phyloP scores from a whole-genome alignment of 192 early-diverging fungal species.

The Backusella liffmaniae region DNA sequence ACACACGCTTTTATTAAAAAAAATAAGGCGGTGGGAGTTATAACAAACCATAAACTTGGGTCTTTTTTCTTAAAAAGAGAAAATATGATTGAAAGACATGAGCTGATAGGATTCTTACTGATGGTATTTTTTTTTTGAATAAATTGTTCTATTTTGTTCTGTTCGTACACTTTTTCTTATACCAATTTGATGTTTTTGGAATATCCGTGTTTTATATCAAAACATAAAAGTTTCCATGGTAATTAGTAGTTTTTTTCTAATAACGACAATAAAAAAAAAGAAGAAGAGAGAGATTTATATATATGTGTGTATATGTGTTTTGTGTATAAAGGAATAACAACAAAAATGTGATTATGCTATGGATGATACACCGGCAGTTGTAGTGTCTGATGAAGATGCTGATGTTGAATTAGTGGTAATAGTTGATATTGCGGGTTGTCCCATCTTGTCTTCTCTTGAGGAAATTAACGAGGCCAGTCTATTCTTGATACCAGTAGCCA shows the following conservation, averaged over 20 bases:
- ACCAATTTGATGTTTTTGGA: background rate
- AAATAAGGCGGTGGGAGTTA: background rate
- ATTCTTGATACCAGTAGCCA: slow-evolving; percentile 21
- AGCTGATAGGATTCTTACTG: background rate
- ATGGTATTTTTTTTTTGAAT: background rate
- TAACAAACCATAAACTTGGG: background rate
- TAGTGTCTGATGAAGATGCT: background rate
- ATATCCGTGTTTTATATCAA: background rate
- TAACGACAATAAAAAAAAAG: background rate
- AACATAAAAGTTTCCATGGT: background rate
- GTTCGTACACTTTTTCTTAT: background rate
- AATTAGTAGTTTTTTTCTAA: background rate
- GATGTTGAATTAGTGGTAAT: background rate
- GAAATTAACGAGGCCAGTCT: slow-evolving; percentile 2
- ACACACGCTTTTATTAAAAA: background rate
- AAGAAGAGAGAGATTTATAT: background rate
- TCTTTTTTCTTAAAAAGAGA: background rate
- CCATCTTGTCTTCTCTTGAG: background rate
- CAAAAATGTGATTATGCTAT: background rate
- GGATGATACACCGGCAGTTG: background rate
- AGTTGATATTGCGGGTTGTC: background rate
- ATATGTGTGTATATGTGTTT: background rate
- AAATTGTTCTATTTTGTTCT: too few species aligned
- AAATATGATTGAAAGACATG: background rate
- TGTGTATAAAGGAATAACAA: background rate